Evolutionary conservation across 2,329 filamentous ascomycete species (phyloP), one percentile per base, ranked within the genome.

Genomic region (Hansfordia pulvinata): DNA sequence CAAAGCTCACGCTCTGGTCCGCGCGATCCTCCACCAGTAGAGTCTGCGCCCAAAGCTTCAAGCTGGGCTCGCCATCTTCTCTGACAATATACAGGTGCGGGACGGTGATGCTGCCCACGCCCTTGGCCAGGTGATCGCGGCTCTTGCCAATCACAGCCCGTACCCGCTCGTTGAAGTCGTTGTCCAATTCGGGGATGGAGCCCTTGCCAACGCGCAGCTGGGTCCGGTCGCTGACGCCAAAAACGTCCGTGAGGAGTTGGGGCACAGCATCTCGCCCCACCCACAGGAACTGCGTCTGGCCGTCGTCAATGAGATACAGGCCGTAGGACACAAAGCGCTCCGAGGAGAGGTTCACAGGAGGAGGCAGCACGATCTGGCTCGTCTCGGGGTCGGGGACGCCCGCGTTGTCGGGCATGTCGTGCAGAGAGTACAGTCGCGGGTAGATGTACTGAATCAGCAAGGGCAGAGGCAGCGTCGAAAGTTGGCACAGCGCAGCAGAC

Each of bases 201-300:
- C 77, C 77, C 66, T 98, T 98, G 51, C 90, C 90, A 35, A 94
- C 83, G 38, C 84, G 85, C 34, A 98, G 62, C 46, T 84, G 78
- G 20, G 74, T 76, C 46, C 81, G 76, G 53, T 94, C 86, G 23
- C 77, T 65, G 8, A 90, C 66, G 14, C 85, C 88, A 49, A 98
- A 98, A 5, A 96, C 88, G 43, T 98, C 90, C 27, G 68, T 56
- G 20, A 96, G 62, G 17, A 98, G 67, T 46, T 93, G 84, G 2
- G 85, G 84, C 16, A 98, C 84, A 2, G 88, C 79, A 39, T 98
- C 88, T 19, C 86, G 76, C 10, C 90, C 90, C 12, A 96, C 69
- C 90, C 90, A 98, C 25, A 98, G 58, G 66, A 98, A 98, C 50
- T 98, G 90, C 5, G 84, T 94, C 54, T 94, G 88, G 3, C 86